A percentile compares a stretch with the other conserved stretches of the same genome.
Conservation (phyloP, 345 rosid species). For the Dovyalis caffra region DNA sequence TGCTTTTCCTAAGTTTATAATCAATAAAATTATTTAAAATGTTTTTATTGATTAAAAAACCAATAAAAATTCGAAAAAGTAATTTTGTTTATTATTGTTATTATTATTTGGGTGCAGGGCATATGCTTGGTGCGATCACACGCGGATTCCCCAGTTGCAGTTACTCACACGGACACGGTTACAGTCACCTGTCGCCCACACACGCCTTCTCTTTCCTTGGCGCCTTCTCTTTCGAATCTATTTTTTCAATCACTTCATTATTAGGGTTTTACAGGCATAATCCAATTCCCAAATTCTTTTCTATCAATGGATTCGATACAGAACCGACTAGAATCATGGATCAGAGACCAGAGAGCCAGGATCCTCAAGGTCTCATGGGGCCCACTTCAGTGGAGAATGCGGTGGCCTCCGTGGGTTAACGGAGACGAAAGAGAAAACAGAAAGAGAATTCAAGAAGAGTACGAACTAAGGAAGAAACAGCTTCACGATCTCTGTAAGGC, state of each 20-base stretch:
- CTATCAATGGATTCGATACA: constrained; percentile 64
- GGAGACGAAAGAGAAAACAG: constrained; percentile 45
- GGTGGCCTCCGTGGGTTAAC: constrained; percentile 79
- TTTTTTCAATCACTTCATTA: too few species aligned
- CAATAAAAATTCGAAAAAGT: too few species aligned
- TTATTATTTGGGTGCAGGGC: too few species aligned
- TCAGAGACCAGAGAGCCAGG: constrained; percentile 79
- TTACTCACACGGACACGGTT: background rate
- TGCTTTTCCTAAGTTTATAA: too few species aligned
- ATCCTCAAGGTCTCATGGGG: constrained; percentile 76
- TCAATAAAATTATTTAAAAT: too few species aligned
- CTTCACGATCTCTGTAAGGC: constrained; percentile 77
- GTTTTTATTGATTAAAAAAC: too few species aligned
- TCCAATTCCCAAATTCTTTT: background rate
- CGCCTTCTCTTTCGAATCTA: background rate
- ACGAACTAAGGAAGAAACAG: constrained; percentile 65
- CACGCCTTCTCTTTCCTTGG: background rate
- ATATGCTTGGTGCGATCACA: constrained; percentile 8
- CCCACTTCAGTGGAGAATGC: constrained; percentile 68
- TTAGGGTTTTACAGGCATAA: too few species aligned
- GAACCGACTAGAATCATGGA: constrained; percentile 78
- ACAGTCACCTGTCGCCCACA: background rate
- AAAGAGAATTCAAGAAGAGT: constrained; percentile 70
- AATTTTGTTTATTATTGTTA: too few species aligned
- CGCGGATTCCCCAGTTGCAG: constrained; percentile 1